Conservation (phyloP, 2,329 filamentous ascomycete genomes). For the Sordariomycetes sp. region DNA sequence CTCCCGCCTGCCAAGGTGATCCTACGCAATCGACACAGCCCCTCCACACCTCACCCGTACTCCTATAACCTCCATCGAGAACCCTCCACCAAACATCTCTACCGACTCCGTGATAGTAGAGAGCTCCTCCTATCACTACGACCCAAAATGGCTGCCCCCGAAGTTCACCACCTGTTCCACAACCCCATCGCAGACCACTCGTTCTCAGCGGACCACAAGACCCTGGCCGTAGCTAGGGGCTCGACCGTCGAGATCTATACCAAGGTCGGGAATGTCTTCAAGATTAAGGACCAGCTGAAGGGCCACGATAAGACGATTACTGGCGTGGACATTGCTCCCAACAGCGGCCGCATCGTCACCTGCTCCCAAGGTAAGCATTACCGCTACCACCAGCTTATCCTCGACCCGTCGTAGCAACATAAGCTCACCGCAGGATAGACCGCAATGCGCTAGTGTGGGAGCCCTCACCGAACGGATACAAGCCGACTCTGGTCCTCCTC, state of each 20-base stretch:
- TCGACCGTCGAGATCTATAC: slow-evolving; percentile 81
- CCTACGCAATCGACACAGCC: slow-evolving; percentile 7
- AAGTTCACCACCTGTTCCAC: slow-evolving; percentile 96
- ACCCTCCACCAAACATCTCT: neutral
- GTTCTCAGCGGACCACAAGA: slow-evolving; percentile 84
- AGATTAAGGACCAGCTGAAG: slow-evolving; percentile 81
- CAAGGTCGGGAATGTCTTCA: slow-evolving; percentile 59
- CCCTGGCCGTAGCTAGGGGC: slow-evolving; percentile 83
- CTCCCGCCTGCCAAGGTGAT: neutral
- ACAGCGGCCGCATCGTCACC: slow-evolving; percentile 85
- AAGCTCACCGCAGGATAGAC: slow-evolving; percentile 39
- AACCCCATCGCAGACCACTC: slow-evolving; percentile 94
- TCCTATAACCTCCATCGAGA: neutral
- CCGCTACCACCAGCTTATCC: neutral
- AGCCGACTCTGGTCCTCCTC: slow-evolving; percentile 90
- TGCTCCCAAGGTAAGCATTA: slow-evolving; percentile 71
- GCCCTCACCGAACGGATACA: slow-evolving; percentile 81
- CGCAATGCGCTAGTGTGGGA: slow-evolving; percentile 98
- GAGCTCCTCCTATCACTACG: slow-evolving; percentile 51
- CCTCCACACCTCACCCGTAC: neutral
- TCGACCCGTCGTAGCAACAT: neutral
- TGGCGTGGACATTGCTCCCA: slow-evolving; percentile 86
- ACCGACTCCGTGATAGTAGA: slow-evolving; percentile 68
- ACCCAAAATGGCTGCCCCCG: slow-evolving; percentile 61
- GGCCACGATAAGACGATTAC: slow-evolving; percentile 97